A percentile compares a stretch with the other conserved stretches of the same genome.
These are phyloP conservation scores for Colletotrichum truncatum DNA, from an alignment of 2,329 filamentous ascomycete genomes.

Conservation along the genomic window DNA sequence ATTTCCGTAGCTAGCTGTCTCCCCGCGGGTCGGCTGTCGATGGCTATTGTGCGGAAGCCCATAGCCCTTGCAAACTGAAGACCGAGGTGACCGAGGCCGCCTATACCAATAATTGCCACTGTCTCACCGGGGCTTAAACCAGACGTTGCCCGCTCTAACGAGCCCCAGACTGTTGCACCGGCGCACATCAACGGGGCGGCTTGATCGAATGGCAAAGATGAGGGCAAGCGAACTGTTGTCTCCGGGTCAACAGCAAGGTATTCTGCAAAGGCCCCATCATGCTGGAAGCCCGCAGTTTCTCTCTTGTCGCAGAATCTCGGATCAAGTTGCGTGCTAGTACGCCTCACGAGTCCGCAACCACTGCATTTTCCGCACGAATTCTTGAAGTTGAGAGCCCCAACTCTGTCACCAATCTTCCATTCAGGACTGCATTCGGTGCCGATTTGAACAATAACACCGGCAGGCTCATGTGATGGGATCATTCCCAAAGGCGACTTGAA, in stretches of 20 bases:
- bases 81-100: constrained; percentile 45
- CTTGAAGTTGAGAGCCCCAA: constrained; percentile 46
- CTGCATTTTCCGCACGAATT: constrained; percentile 39
- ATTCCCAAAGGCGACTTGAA: constrained; percentile 39
- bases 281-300: constrained; percentile 43
- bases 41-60: constrained; percentile 44
- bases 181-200: constrained; percentile 48
- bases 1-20: constrained; percentile 39
- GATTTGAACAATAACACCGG: constrained; percentile 40
- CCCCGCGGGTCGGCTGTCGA: constrained; percentile 43
- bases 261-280: constrained; percentile 46
- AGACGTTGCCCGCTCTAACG: constrained; percentile 40
- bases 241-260: constrained; percentile 42
- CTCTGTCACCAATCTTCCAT: constrained; percentile 44
- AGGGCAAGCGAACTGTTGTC: constrained; percentile 39
- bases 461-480: constrained; percentile 46
- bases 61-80: constrained; percentile 46
- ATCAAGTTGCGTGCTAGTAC: constrained; percentile 33
- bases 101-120: constrained; percentile 44
- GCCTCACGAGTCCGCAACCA: constrained; percentile 36
- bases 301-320: constrained; percentile 42
- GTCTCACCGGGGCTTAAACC: constrained; percentile 34
- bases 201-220: constrained; percentile 40
- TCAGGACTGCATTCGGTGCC: constrained; percentile 34
- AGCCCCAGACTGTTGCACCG: constrained; percentile 45